Conservation (phyloP, 2,329 filamentous ascomycete species). For the Cordyceps cateniannulata region DNA sequence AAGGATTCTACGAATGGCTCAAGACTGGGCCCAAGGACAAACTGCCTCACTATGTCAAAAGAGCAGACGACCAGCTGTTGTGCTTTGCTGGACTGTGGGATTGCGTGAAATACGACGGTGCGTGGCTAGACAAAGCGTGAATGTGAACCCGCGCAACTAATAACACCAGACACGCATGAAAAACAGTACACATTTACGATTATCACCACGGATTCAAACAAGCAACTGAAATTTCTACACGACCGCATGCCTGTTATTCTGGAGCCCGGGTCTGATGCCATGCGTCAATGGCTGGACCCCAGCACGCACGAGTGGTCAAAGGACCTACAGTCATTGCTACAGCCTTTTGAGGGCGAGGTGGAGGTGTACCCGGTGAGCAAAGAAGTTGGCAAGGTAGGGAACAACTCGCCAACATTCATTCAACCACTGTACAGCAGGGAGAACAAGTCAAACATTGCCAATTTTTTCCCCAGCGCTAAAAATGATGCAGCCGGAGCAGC, state of each 20-base stretch:
- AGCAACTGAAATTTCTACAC: slow-evolving; percentile 79
- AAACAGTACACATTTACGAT: slow-evolving; percentile 86
- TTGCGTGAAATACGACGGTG: slow-evolving; percentile 72
- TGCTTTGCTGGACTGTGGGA: slow-evolving; percentile 92
- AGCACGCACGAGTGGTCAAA: slow-evolving; percentile 63
- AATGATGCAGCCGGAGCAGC: neutral
- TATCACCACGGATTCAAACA: slow-evolving; percentile 83
- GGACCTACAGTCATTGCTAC: slow-evolving; percentile 72
- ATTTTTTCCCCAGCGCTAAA: slow-evolving; percentile 60
- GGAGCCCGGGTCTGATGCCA: slow-evolving; percentile 63
- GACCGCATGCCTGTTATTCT: slow-evolving; percentile 94
- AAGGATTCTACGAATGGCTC: slow-evolving; percentile 96
- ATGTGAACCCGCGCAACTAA: neutral
- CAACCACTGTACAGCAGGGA: slow-evolving; percentile 76
- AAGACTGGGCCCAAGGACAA: slow-evolving; percentile 73
- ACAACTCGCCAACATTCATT: slow-evolving; percentile 78
- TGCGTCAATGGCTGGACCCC: slow-evolving; percentile 76
- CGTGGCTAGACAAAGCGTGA: neutral
- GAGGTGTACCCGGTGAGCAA: slow-evolving; percentile 81
- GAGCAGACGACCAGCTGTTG: slow-evolving; percentile 78
- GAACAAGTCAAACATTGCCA: slow-evolving; percentile 90
- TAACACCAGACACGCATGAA: slow-evolving; percentile 46
- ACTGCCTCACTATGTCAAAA: slow-evolving; percentile 75
- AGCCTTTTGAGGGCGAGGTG: slow-evolving; percentile 70
- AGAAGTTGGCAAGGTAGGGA: slow-evolving; percentile 91